phyloP scores from a whole-genome alignment of 768 basidiomycete species.

The Boletus speciosus region DNA sequence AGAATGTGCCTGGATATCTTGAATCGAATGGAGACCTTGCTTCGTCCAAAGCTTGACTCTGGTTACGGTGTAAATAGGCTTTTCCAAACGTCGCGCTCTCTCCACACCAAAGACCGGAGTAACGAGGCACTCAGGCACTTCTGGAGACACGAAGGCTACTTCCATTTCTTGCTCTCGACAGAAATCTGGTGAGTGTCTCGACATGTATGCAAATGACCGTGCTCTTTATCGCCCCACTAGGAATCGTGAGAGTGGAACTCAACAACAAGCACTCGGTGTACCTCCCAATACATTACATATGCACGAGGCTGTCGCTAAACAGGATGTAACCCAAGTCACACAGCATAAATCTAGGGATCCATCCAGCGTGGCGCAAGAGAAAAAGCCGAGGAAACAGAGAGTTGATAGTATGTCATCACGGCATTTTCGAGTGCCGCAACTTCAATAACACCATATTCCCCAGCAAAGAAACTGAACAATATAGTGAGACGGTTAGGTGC shows the following conservation, averaged over 20 bases:
- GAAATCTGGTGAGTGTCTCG: conserved; percentile 11
- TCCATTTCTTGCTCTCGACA: conserved; percentile 11
- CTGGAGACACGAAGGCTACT: background rate
- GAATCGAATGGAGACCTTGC: conserved; percentile 6
- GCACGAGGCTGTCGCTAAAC: background rate
- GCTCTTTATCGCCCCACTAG: background rate
- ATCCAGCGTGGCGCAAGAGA: background rate
- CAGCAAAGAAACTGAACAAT: background rate
- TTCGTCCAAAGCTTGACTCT: background rate
- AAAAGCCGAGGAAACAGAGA: background rate
- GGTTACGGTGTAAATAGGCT: background rate
- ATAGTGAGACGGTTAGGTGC: conserved; percentile 5
- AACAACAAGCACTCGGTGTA: background rate
- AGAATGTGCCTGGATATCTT: background rate
- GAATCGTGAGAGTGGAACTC: background rate
- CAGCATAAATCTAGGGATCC: too few relatives aligned
- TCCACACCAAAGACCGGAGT: background rate
- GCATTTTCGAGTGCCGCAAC: background rate
- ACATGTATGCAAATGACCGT: accelerated
- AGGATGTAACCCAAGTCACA: too few relatives aligned
- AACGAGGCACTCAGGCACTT: conserved; percentile 8
- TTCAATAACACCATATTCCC: background rate
- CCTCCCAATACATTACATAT: too few relatives aligned
- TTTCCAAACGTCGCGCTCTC: background rate
- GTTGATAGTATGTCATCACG: background rate